Evolutionary conservation across 2,329 filamentous ascomycete species (phyloP).

Genomic region (Chalaropsis thielavioides): DNA sequence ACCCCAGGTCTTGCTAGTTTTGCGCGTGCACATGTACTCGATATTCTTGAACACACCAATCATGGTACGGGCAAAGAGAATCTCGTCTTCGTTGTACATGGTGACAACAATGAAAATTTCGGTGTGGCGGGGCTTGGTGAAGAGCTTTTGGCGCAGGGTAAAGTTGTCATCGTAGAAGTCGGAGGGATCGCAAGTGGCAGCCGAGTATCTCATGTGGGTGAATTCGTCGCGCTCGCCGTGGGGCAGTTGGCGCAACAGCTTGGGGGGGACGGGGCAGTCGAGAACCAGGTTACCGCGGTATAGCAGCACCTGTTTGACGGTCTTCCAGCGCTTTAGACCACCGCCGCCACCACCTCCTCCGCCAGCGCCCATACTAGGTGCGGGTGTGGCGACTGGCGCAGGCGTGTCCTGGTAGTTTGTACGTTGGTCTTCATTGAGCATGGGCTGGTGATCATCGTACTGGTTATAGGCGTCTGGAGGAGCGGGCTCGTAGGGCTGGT

Average conservation of each 20-base stretch:
- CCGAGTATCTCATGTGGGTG: constrained; percentile 78
- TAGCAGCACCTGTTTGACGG: constrained; percentile 92
- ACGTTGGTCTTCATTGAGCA: constrained; percentile 50
- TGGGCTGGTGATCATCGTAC: constrained; percentile 58
- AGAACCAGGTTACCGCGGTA: constrained; percentile 95
- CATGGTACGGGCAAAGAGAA: constrained; percentile 90
- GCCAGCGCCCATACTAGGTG: constrained; percentile 9
- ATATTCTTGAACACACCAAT: constrained; percentile 97
- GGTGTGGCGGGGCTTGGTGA: constrained; percentile 81
- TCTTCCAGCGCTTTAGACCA: constrained; percentile 81
- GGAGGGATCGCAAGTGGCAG: constrained; percentile 82
- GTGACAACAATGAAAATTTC: constrained; percentile 69
- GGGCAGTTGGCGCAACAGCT: constrained; percentile 71
- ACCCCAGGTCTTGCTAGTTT: constrained; percentile 93
- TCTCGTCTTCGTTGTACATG: constrained; percentile 98
- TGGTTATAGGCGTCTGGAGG: constrained; percentile 44
- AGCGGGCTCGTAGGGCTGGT: constrained; percentile 53
- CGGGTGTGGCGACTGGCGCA: constrained; percentile 27
- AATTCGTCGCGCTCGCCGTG: constrained; percentile 88
- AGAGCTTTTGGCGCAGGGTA: constrained; percentile 78
- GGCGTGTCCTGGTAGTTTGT: constrained; percentile 36
- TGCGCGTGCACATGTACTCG: constrained; percentile 90
- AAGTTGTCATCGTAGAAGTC: constrained; percentile 84
- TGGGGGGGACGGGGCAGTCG: constrained; percentile 87
- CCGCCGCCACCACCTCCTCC: constrained; percentile 19